phyloP scores from a whole-genome alignment of 352 stramenopile genomes.

The Elongisporangium senticosum region DNA sequence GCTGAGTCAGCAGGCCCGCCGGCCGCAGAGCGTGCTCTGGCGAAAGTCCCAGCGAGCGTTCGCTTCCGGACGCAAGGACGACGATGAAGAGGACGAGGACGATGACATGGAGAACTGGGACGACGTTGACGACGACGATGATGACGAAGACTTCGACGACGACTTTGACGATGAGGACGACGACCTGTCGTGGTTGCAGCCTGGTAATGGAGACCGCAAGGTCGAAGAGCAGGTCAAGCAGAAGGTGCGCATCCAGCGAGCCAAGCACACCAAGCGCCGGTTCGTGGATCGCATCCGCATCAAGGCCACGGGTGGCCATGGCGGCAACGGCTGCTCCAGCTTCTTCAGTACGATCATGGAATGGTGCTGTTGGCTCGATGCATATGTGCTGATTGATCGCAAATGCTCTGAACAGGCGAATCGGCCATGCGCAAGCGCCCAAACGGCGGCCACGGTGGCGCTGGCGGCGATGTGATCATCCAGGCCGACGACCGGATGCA shows the following conservation, averaged over 20 bases:
- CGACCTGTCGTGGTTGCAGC: conserved; percentile 8
- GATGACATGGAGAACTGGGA: conserved; percentile 30
- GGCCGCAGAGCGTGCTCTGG: conserved; percentile 11
- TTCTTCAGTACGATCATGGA: conserved; percentile 64
- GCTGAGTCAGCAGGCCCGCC: conserved; percentile 21
- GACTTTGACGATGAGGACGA: conserved; percentile 38
- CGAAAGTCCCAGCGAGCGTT: conserved; percentile 14
- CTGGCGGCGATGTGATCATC: conserved; percentile 77
- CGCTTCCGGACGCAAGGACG: conserved; percentile 2
- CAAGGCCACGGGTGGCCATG: conserved; percentile 82
- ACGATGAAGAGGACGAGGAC: conserved; percentile 18
- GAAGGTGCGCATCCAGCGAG: conserved; percentile 76
- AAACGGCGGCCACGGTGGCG: conserved; percentile 81
- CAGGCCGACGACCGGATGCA: conserved; percentile 67
- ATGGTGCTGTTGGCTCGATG: no score
- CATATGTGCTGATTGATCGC: no score
- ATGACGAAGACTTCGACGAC: conserved; percentile 35
- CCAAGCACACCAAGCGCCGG: conserved; percentile 84
- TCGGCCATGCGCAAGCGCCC: conserved; percentile 70
- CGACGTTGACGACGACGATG: conserved; percentile 34
- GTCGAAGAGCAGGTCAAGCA: conserved; percentile 84
- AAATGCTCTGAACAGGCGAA: conserved; percentile 19
- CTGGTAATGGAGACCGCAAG: conserved; percentile 24
- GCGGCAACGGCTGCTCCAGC: conserved; percentile 84
- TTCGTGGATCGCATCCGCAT: conserved; percentile 89